phyloP scores from a whole-genome alignment of 192 early-diverging fungal species.

The Coemansia sp. region DNA sequence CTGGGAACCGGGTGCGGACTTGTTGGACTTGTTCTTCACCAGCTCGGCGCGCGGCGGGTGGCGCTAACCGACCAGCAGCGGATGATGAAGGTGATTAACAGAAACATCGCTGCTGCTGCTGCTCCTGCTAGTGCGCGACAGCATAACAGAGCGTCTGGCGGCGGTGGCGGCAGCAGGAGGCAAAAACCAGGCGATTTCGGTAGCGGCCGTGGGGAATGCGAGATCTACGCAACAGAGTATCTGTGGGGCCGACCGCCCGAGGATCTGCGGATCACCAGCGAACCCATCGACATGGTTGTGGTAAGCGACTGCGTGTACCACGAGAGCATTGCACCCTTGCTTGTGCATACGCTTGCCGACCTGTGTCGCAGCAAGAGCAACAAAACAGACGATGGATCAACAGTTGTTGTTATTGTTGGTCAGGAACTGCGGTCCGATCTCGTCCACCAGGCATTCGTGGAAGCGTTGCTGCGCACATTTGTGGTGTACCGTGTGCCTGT shows the following conservation, averaged over 20 bases:
- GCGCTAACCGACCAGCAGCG: conserved; percentile 46
- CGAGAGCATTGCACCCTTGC: conserved; percentile 39
- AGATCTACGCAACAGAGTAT: conserved; percentile 33
- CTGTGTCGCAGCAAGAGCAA: conserved; percentile 23
- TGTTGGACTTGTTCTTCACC: conserved; percentile 38
- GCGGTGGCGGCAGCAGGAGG: neutral
- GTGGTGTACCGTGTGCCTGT: conserved; percentile 35
- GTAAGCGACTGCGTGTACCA: conserved; percentile 53
- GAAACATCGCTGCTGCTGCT: conserved; percentile 19
- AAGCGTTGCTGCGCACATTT: conserved; percentile 28
- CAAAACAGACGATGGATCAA: conserved; percentile 8
- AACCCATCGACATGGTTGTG: conserved; percentile 36
- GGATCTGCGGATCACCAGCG: conserved; percentile 19
- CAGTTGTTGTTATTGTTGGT: conserved; percentile 30
- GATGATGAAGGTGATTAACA: conserved; percentile 30
- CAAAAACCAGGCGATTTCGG: neutral
- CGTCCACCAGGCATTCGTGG: conserved; percentile 45
- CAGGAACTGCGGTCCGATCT: conserved; percentile 55
- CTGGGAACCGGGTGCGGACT: conserved; percentile 50
- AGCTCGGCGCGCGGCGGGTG: conserved; percentile 28
- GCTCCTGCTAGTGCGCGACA: neutral
- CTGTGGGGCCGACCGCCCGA: conserved; percentile 29
- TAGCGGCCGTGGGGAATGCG: neutral
- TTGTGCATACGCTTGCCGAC: conserved; percentile 25
- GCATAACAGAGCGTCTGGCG: too few species aligned